Evolutionary conservation across 331 rosid genomes (phyloP).

Genomic region (Malus hybrid): DNA sequence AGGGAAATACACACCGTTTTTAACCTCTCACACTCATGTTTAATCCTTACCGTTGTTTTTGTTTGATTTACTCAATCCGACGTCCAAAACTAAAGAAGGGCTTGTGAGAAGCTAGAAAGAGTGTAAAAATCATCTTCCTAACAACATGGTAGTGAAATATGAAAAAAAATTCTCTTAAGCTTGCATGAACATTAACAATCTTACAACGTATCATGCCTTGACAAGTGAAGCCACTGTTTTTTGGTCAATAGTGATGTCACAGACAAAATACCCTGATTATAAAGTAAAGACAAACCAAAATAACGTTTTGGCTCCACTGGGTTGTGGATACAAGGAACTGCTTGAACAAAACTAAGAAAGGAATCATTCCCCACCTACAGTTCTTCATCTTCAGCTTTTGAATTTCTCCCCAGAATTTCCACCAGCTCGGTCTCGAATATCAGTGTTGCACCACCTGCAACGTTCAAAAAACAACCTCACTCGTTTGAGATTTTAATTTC

Average conservation of each 20-base stretch:
- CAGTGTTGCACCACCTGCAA: conserved; percentile 83
- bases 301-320: not conserved
- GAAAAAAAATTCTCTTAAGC: not conserved
- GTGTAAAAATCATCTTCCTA: not conserved
- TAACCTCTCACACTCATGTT: too few relatives aligned
- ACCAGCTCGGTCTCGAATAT: conserved; percentile 87
- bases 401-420: conserved; percentile 51
- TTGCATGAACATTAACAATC: not conserved
- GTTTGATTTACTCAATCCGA: too few relatives aligned
- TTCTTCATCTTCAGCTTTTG: conserved; percentile 28
- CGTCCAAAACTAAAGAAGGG: too few relatives aligned
- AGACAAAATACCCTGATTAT: not conserved
- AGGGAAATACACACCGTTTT: too few relatives aligned
- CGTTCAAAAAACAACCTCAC: conserved; percentile 9
- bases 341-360: not conserved
- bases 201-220: not conserved
- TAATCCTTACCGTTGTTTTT: too few relatives aligned
- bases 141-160: not conserved
- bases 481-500: not conserved
- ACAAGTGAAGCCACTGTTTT: not conserved
- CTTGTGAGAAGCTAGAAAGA: not conserved
- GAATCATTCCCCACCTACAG: conserved; percentile 22
- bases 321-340: not conserved
- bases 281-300: not conserved
- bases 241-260: not conserved